Evolutionary conservation across 768 basidiomycete species (phyloP).

Genomic region (Termitomyces sp.): DNA sequence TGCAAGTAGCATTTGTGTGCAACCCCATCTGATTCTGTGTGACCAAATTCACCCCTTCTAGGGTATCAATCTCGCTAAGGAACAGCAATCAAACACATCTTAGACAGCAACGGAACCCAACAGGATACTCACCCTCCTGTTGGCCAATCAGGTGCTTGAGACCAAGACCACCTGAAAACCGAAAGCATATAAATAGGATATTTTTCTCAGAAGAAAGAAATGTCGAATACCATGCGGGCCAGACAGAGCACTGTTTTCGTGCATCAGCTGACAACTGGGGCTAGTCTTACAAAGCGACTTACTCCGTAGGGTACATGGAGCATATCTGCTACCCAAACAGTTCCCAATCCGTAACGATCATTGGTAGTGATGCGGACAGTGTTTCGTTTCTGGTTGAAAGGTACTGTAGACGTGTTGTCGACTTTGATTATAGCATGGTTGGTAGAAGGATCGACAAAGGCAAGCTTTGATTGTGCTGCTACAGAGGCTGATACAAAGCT

Average conservation of each 20-base stretch:
- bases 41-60: slow-evolving; percentile 76
- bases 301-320: slow-evolving; percentile 64
- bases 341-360: slow-evolving; percentile 54
- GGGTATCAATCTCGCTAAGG: slow-evolving; percentile 66
- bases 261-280: neutral
- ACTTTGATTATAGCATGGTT: slow-evolving; percentile 76
- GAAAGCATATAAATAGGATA: neutral
- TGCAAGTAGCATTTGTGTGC: slow-evolving; percentile 66
- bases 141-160: slow-evolving; percentile 60
- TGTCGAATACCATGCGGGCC: slow-evolving; percentile 53
- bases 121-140: slow-evolving; percentile 43
- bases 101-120: neutral
- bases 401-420: slow-evolving; percentile 61
- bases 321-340: slow-evolving; percentile 63
- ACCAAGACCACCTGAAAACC: slow-evolving; percentile 39
- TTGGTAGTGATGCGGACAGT: slow-evolving; percentile 60
- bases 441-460: slow-evolving; percentile 58
- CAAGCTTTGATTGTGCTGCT: slow-evolving; percentile 47
- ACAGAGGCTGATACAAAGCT: slow-evolving; percentile 49
- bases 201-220: neutral
- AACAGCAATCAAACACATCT: neutral
- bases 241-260: slow-evolving; percentile 57
- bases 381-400: slow-evolving; percentile 56
- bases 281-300: slow-evolving; percentile 16
- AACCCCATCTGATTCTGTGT: slow-evolving; percentile 65